phyloP scores from a whole-genome alignment of 2,329 filamentous ascomycete species.

The Nothopassalora personata region DNA sequence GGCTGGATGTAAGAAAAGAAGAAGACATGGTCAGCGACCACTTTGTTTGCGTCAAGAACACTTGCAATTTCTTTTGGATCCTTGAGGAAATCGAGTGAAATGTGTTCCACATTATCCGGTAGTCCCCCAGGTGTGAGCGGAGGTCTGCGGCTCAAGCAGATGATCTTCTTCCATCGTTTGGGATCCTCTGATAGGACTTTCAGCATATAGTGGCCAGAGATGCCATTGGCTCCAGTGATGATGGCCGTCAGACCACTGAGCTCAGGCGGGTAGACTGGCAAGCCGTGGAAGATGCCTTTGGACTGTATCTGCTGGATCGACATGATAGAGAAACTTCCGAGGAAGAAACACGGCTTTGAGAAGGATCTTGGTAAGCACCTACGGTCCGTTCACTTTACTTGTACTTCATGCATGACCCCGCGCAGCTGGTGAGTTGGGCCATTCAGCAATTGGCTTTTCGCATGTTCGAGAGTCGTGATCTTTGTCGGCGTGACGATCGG shows the following conservation, averaged over 20 bases:
- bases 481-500: neutral
- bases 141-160: constrained; percentile 46
- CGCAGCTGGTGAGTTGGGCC: neutral
- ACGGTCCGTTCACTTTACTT: neutral
- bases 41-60: constrained; percentile 31
- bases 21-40: constrained; percentile 44
- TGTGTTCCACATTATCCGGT: constrained; percentile 28
- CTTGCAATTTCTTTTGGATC: constrained; percentile 35
- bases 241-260: constrained; percentile 46
- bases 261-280: constrained; percentile 42
- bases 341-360: neutral
- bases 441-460: neutral
- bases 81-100: constrained; percentile 37
- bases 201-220: constrained; percentile 49
- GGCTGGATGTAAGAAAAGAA: constrained; percentile 54
- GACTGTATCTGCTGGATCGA: constrained; percentile 25
- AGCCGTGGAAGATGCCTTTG: constrained; percentile 47
- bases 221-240: constrained; percentile 51
- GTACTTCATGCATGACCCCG: neutral
- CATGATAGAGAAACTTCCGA: neutral
- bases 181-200: constrained; percentile 44
- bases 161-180: constrained; percentile 49
- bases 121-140: constrained; percentile 32
- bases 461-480: neutral
- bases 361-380: neutral